Conservation (phyloP, 2,329 filamentous ascomycete genomes). For the Dactylellina sp. region DNA sequence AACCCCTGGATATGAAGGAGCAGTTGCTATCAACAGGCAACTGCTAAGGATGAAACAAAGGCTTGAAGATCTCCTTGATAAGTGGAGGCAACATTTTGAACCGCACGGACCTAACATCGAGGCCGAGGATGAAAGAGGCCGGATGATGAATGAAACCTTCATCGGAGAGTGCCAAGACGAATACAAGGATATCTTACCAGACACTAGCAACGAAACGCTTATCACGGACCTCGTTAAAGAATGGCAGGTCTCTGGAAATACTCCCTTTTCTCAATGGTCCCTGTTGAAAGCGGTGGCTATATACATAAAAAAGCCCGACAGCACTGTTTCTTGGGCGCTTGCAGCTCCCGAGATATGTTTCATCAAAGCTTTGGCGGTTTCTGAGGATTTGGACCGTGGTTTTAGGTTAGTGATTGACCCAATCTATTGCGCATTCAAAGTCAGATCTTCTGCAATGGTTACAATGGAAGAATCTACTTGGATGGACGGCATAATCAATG, state of each 20-base stretch:
- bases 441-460: not conserved
- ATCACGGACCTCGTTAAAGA: not conserved
- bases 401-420: not conserved
- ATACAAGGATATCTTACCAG: constrained; percentile 16
- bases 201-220: not conserved
- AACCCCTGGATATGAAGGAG: not conserved
- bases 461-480: not conserved
- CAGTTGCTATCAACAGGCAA: not conserved
- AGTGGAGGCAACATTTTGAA: constrained; percentile 10
- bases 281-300: constrained; percentile 1
- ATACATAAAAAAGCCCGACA: not conserved
- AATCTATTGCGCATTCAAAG: not conserved
- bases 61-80: not conserved
- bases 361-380: not conserved
- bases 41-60: not conserved
- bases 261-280: constrained; percentile 11
- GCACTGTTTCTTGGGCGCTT: constrained; percentile 6
- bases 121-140: not conserved
- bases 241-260: not conserved
- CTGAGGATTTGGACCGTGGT: not conserved
- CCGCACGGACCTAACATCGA: not conserved
- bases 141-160: not conserved
- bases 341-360: constrained; percentile 3
- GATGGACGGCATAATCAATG: not conserved
- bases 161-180: constrained; percentile 7